Evolutionary conservation across 2,329 filamentous ascomycete genomes (phyloP).

Genomic region (Zelopaecilomyces penicillatus): DNA sequence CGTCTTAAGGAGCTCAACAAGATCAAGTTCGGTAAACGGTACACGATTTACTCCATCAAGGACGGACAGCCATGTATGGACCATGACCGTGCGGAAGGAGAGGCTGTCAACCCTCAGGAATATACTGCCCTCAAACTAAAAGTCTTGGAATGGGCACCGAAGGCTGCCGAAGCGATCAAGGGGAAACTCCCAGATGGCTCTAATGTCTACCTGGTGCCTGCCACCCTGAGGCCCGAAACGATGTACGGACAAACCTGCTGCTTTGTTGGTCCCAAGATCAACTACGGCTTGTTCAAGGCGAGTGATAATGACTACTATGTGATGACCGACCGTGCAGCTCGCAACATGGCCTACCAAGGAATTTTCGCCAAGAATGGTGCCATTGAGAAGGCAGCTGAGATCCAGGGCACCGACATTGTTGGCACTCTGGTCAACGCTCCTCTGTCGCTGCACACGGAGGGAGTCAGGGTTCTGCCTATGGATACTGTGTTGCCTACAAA

Average conservation of each 20-base stretch:
- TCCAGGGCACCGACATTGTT: slow-evolving; percentile 71
- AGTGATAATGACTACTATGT: slow-evolving; percentile 74
- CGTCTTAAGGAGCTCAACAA: slow-evolving; percentile 81
- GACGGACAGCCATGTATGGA: slow-evolving; percentile 40
- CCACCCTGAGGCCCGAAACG: slow-evolving; percentile 88
- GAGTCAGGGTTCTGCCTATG: slow-evolving; percentile 89
- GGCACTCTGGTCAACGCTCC: slow-evolving; percentile 87
- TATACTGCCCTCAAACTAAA: slow-evolving; percentile 90
- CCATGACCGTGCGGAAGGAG: slow-evolving; percentile 38
- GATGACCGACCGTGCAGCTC: slow-evolving; percentile 73
- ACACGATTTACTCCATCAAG: slow-evolving; percentile 69
- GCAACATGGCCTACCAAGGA: slow-evolving; percentile 95
- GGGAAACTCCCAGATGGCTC: slow-evolving; percentile 71
- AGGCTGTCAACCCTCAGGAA: slow-evolving; percentile 65
- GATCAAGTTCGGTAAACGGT: slow-evolving; percentile 87
- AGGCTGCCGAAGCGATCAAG: slow-evolving; percentile 61
- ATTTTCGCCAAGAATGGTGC: slow-evolving; percentile 71
- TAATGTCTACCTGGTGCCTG: slow-evolving; percentile 82
- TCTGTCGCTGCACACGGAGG: slow-evolving; percentile 73
- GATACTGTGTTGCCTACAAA: slow-evolving; percentile 86
- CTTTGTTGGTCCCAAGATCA: slow-evolving; percentile 85
- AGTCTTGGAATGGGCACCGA: slow-evolving; percentile 79
- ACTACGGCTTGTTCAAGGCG: slow-evolving; percentile 80
- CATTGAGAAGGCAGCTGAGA: slow-evolving; percentile 64
- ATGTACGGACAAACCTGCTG: slow-evolving; percentile 98